Conservation (phyloP, 306 rosid genomes). For the Corylus avellana region DNA sequence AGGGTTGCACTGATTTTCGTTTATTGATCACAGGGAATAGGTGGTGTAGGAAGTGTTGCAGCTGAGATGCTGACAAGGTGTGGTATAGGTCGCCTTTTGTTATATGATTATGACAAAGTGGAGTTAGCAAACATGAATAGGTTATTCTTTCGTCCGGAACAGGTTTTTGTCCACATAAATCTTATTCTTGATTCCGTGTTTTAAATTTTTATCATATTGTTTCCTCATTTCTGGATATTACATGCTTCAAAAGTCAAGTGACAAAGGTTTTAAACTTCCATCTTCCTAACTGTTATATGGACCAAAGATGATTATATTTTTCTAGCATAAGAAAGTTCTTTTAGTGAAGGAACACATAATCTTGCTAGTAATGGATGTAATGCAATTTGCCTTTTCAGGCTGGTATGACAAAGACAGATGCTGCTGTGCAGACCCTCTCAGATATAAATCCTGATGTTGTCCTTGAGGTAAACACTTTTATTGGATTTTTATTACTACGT, state of each 20-base stretch:
- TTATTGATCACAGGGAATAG: conserved; percentile 69
- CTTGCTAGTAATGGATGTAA: conserved; percentile 17
- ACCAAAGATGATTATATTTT: background rate
- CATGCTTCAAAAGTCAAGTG: conserved; percentile 15
- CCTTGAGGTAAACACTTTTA: conserved; percentile 62
- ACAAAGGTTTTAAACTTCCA: conserved; percentile 4
- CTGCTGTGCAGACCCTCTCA: conserved; percentile 89
- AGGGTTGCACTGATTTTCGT: background rate
- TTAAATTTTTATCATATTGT: background rate
- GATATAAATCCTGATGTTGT: conserved; percentile 96
- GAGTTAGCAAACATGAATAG: conserved; percentile 99
- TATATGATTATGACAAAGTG: conserved; percentile 97
- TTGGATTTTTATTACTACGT: background rate
- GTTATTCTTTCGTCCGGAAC: conserved; percentile 96
- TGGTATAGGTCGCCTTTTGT: conserved; percentile 94
- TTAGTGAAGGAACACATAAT: conserved; percentile 21
- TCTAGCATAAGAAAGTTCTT: conserved; percentile 14
- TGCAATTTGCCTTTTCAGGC: conserved; percentile 49
- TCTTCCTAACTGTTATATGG: background rate
- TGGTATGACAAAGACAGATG: conserved; percentile 98
- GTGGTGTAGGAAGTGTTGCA: conserved; percentile 99
- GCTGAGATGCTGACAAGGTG: conserved; percentile 99
- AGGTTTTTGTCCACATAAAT: conserved; percentile 44
- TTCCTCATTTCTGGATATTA: conserved; percentile 3
- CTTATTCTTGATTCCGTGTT: conserved; percentile 14